These are phyloP conservation scores for Phyllostachys edulis DNA, from an alignment of 176 grass and related monocot species.

Conservation along the genomic window DNA sequence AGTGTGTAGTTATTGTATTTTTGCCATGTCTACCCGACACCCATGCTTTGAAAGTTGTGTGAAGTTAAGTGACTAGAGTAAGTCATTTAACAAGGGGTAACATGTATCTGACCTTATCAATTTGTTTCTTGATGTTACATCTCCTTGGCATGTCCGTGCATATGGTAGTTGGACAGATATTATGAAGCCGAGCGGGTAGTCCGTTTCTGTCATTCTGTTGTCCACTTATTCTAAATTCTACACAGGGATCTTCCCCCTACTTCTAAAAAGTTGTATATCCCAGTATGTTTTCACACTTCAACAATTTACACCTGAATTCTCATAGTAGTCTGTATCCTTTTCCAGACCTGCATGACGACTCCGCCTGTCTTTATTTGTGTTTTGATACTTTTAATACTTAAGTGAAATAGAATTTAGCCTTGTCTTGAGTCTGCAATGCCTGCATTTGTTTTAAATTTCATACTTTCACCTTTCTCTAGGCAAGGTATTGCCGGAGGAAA, in stretches of 20 bases:
- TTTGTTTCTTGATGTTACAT: neutral
- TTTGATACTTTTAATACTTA: neutral
- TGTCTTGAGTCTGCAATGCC: constrained; percentile 9
- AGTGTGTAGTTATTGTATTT: neutral
- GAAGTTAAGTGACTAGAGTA: constrained; percentile 16
- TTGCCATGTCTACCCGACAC: constrained; percentile 1
- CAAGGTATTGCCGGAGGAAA: constrained; percentile 66
- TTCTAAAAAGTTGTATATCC: neutral
- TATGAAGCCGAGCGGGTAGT: neutral
- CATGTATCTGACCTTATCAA: neutral
- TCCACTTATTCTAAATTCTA: neutral
- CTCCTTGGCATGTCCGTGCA: neutral
- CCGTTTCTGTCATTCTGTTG: neutral
- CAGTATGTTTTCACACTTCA: neutral
- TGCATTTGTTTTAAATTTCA: constrained; percentile 6
- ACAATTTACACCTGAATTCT: neutral
- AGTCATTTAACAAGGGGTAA: neutral
- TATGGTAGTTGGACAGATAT: neutral
- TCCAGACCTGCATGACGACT: neutral
- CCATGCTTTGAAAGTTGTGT: neutral
- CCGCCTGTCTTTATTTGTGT: neutral
- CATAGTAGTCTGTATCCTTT: neutral
- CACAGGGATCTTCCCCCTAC: neutral
- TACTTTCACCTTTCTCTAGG: constrained; percentile 37
- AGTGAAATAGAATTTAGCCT: neutral